phyloP scores from a whole-genome alignment of 2,329 filamentous ascomycete species.

The Colletotrichum limetticola region DNA sequence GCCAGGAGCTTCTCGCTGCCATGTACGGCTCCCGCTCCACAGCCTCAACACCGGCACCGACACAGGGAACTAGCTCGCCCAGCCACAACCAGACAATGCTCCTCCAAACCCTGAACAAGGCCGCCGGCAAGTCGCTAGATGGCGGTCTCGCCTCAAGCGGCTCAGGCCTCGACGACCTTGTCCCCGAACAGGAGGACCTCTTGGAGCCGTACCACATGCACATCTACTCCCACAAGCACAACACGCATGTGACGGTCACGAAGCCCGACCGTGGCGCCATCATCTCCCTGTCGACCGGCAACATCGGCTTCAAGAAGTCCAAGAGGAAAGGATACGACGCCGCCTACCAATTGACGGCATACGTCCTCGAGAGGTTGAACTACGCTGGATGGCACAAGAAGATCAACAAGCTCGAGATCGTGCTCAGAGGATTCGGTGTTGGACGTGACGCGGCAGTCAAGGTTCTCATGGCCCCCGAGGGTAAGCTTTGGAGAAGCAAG shows the following conservation, averaged over 20 bases:
- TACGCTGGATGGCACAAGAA: constrained; percentile 81
- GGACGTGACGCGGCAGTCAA: constrained; percentile 92
- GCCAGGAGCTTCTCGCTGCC: constrained; percentile 35
- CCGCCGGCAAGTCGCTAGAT: constrained; percentile 37
- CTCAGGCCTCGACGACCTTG: constrained; percentile 37
- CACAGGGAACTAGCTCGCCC: background rate
- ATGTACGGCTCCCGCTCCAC: constrained; percentile 31
- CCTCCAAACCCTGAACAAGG: constrained; percentile 48
- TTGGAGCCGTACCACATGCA: constrained; percentile 84
- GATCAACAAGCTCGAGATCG: constrained; percentile 81
- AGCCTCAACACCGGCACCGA: background rate
- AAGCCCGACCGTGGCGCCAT: constrained; percentile 83
- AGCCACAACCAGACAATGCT: constrained; percentile 51
- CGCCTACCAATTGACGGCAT: constrained; percentile 88
- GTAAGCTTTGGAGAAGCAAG: constrained; percentile 77
- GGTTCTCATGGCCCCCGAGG: constrained; percentile 87
- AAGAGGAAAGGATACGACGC: constrained; percentile 88
- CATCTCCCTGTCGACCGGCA: constrained; percentile 83
- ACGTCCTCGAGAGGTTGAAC: constrained; percentile 85
- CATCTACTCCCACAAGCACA: constrained; percentile 89
- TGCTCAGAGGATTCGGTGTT: constrained; percentile 85
- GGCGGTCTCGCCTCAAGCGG: background rate
- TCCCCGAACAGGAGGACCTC: constrained; percentile 46
- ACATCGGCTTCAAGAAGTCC: constrained; percentile 90
- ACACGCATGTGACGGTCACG: constrained; percentile 92